Conservation (phyloP, 805 yeast species). For the Jamesozyma lodderae region DNA sequence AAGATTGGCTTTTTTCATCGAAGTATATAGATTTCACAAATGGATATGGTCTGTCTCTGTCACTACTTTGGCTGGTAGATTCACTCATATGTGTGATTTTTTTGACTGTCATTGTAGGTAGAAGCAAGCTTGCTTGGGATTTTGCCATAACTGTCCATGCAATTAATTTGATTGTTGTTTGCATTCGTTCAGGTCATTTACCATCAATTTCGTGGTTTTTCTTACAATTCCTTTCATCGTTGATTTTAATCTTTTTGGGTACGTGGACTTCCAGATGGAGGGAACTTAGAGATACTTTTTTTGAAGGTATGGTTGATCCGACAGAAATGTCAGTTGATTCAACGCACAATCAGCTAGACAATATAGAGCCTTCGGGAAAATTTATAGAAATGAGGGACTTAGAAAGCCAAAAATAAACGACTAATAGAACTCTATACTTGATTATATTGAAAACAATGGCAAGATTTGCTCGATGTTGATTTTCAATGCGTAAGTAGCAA, state of each 20-base stretch:
- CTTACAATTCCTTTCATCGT: constrained; percentile 59
- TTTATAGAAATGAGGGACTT: constrained; percentile 13
- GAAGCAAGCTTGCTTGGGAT: constrained; percentile 93
- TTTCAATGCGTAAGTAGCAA: too few relatives aligned
- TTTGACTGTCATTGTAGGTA: constrained; percentile 78
- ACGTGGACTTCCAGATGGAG: constrained; percentile 90
- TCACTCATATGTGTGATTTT: constrained; percentile 75
- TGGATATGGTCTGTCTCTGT: constrained; percentile 69
- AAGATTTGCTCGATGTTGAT: too few relatives aligned
- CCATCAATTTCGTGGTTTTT: constrained; percentile 86
- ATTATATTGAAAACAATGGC: too few relatives aligned
- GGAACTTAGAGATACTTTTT: constrained; percentile 81
- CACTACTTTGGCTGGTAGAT: constrained; percentile 73
- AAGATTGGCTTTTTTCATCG: constrained; percentile 73
- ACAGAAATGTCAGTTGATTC: background rate
- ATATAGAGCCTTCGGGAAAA: background rate
- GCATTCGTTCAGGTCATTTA: constrained; percentile 53
- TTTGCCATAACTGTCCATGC: constrained; percentile 90
- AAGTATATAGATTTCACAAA: constrained; percentile 60
- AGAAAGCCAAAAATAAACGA: constrained; percentile 9
- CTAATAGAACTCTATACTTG: too few relatives aligned
- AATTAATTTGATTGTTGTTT: constrained; percentile 61
- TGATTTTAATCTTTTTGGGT: constrained; percentile 66
- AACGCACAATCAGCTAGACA: background rate
- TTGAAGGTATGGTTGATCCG: constrained; percentile 64